A percentile compares a stretch with the other conserved stretches of the same genome.
These are phyloP conservation scores for Candida pseudofarinosa DNA, from an alignment of 805 yeast genomes.

Conservation along the genomic window DNA sequence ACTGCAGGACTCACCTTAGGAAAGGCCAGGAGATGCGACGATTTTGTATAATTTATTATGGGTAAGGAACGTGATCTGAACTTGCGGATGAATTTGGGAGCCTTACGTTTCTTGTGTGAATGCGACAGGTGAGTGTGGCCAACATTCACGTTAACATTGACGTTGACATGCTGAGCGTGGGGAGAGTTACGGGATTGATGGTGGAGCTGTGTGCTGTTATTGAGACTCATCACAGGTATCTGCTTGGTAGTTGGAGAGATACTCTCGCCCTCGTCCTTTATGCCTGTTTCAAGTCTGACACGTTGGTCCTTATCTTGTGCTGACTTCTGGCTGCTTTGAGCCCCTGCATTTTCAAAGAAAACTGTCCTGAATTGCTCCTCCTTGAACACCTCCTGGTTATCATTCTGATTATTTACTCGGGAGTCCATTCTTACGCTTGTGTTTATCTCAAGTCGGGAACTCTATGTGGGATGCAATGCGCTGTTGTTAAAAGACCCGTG, in stretches of 20 bases:
- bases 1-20: slow-evolving; percentile 10
- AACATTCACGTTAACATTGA: slow-evolving; percentile 10
- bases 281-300: slow-evolving; percentile 15
- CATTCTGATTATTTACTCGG: slow-evolving; percentile 27
- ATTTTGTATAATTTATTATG: slow-evolving; percentile 32
- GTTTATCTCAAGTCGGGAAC: no score
- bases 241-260: slow-evolving; percentile 2
- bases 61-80: slow-evolving; percentile 40
- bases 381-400: slow-evolving; percentile 28
- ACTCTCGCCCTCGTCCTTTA: slow-evolving; percentile 1
- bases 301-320: slow-evolving; percentile 16
- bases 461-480: no score
- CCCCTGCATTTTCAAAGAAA: slow-evolving; percentile 21
- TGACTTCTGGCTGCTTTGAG: slow-evolving; percentile 4
- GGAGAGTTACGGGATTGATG: background rate
- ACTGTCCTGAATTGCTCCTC: slow-evolving; percentile 31
- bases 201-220: background rate
- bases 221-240: slow-evolving; percentile 3
- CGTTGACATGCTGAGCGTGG: slow-evolving; percentile 1
- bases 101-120: slow-evolving; percentile 15
- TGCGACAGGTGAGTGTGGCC: slow-evolving; percentile 8
- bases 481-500: no score
- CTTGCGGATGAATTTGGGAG: slow-evolving; percentile 32
- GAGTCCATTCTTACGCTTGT: slow-evolving; percentile 19
- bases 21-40: slow-evolving; percentile 9